Evolutionary conservation across 441 rosid genomes (phyloP).

Genomic region (Erodium chrysanthum): DNA sequence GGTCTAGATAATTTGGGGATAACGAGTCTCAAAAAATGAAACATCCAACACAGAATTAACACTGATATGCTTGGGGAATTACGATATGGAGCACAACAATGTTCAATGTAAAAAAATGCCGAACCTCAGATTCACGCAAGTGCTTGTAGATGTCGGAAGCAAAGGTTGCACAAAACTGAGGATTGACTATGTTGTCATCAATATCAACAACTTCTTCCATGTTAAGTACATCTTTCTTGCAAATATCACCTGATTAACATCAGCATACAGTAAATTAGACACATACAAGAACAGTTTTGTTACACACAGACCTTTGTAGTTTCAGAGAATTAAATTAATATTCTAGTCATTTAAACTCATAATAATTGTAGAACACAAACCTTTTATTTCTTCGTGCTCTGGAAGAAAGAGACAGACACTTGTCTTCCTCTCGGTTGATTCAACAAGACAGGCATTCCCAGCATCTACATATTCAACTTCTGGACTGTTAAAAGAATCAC

Average conservation of each 20-base stretch:
- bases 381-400: conserved; percentile 28
- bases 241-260: conserved; percentile 8
- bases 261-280: conserved; percentile 11
- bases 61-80: background rate
- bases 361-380: conserved; percentile 21
- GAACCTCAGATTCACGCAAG: conserved; percentile 73
- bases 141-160: conserved; percentile 86
- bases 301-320: no score
- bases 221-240: conserved; percentile 50
- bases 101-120: background rate
- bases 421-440: conserved; percentile 54
- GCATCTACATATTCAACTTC: conserved; percentile 64
- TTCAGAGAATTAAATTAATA: no score
- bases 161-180: conserved; percentile 74
- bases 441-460: conserved; percentile 31
- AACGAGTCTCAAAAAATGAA: no score
- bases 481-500: conserved; percentile 71
- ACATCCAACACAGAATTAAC: no score
- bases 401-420: conserved; percentile 60
- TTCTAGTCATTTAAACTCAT: no score
- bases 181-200: conserved; percentile 47
- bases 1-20: no score
- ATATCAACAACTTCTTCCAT: conserved; percentile 45
- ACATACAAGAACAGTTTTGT: background rate
- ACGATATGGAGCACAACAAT: background rate